Evolutionary conservation across 163 green algal genomes (phyloP), one percentile per base, ranked within the genome.

Genomic region (Scenedesmus sp.): DNA sequence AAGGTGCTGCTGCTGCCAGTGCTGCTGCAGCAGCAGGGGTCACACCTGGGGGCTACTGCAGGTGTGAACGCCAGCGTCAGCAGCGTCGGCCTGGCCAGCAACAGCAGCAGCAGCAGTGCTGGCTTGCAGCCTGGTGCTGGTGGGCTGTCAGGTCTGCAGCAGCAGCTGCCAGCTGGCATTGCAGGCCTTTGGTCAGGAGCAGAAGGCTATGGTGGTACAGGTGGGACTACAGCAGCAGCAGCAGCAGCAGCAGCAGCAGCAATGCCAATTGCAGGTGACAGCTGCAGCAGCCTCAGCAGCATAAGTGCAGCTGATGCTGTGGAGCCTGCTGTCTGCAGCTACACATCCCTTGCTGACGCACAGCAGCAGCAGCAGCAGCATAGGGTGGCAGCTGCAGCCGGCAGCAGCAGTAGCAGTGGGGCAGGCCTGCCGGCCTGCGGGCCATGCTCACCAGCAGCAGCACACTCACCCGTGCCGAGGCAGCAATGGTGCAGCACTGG

Each of bases 401-500:
- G 70, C 22, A 65, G 85, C 43, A 65, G 46, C 33, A n/a, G 42
- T 35, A 82, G 84, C 18, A 68, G 84, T 37, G 44, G n/a, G n/a
- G 42, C 18, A 44, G 42, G 26, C 61, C 26, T 20, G 43, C 22
- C 10, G 65, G 33, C n/a, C n/a, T 56, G 18, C 68, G 87, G 51
- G 15, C 24, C 24, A 26, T 83, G 53, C 56, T 82, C 22, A 30
- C 26, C 44, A 85, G 65, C 49, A 89, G 59, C 81, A 92, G 51
- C 42, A 56, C 65, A 2, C 30, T 91, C 33, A 91, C 79, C 6
- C 81, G 87, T 49, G 87, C 87, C 20, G 78, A 91, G n/a, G 87
- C 87, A 40, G 87, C 87, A 22, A 91, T 91, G 87, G 24, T 81
- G 79, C 35, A 91, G 59, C 35, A 82, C 30, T 91, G 87, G 87